Evolutionary conservation across 2,329 filamentous ascomycete genomes (phyloP).

Genomic region (Penicillium sp.): DNA sequence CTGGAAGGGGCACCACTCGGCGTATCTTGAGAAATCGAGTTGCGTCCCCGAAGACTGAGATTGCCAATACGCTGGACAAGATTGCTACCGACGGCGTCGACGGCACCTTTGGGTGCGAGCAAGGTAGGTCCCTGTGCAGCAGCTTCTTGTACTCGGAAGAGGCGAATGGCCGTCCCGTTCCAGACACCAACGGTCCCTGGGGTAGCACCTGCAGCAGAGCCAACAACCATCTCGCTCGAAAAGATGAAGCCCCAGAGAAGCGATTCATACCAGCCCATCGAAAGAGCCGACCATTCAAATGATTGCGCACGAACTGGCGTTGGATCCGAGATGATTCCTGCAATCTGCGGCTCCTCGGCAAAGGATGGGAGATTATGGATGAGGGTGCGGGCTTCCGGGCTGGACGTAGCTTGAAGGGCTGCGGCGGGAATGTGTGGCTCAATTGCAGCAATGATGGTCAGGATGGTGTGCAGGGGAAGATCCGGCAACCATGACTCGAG

Average conservation of each 20-base stretch:
- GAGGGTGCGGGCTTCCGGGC: constrained; percentile 37
- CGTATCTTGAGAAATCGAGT: constrained; percentile 26
- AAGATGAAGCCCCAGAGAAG: constrained; percentile 92
- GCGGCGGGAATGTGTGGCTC: constrained; percentile 45
- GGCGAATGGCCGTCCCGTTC: constrained; percentile 81
- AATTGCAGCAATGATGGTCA: constrained; percentile 64
- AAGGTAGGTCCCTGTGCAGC: constrained; percentile 73
- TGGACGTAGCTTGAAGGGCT: constrained; percentile 40
- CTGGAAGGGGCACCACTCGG: constrained; percentile 26
- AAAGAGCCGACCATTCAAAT: constrained; percentile 89
- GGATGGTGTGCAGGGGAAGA: constrained; percentile 77
- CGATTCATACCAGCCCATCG: constrained; percentile 92
- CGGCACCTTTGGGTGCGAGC: constrained; percentile 78
- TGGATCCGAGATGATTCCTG: constrained; percentile 63
- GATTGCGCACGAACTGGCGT: constrained; percentile 72
- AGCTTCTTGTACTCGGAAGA: constrained; percentile 86
- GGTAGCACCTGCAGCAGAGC: constrained; percentile 43
- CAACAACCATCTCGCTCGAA: constrained; percentile 72
- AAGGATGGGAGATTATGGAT: constrained; percentile 41
- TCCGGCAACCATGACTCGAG: constrained; percentile 93
- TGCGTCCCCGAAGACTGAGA: constrained; percentile 55
- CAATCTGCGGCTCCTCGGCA: constrained; percentile 51
- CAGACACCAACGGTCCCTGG: constrained; percentile 87
- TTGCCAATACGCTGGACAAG: constrained; percentile 81
- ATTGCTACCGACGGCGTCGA: constrained; percentile 87